Evolutionary conservation across 495 filamentous ascomycete species (phyloP), one percentile per base, ranked within the genome.

Genomic region (Lindgomyces ingoldianus): DNA sequence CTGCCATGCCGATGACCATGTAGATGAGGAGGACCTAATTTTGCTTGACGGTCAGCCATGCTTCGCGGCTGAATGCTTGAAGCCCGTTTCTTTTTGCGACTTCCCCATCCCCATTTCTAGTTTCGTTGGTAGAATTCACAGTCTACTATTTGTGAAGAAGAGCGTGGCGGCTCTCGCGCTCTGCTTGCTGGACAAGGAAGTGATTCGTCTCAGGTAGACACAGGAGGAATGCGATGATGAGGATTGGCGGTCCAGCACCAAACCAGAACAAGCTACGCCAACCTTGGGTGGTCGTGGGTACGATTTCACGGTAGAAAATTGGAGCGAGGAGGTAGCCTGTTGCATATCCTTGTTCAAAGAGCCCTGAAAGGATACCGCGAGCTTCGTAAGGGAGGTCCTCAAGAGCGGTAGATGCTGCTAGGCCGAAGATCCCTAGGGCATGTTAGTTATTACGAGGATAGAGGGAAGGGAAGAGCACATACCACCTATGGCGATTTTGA

Each of bases 21-120:
- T 79, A 81, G 14, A 77, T 65, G 36, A 81, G 65, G 0, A 78
- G 55, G 0, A 78, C 51, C 79, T 78, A 81, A 46, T 81, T 76
- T 22, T 70, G 52, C 1, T 62, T 46, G 22, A 77, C 48, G 19
- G 76, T 73, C 16, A 41, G 42, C 11, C 65, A 62, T 18, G 72
- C 68, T 27, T 76, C 72, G 0, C 66, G 55, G 0, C 72, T 18
- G 50, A 77, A 78, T 1, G 70, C 65, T 25, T 53, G 29, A 26
- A 75, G 53, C 46, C 68, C 69, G 41, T 56, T 70, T 1, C 48
- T 47, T 39, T 14, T 6, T 14, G 14, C 33, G 6, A 14, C 33
- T 39, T 39, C 33, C n/a, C n/a, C n/a, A n/a, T n/a, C n/a, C n/a
- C n/a, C n/a, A n/a, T n/a, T n/a, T n/a, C n/a, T n/a, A n/a, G n/a